Percentiles rank a stretch among this genome's conserved stretches.
Evolutionary conservation across 1,284 basidiomycete genomes (phyloP).

Genomic region (Trichosporon ovoides): DNA sequence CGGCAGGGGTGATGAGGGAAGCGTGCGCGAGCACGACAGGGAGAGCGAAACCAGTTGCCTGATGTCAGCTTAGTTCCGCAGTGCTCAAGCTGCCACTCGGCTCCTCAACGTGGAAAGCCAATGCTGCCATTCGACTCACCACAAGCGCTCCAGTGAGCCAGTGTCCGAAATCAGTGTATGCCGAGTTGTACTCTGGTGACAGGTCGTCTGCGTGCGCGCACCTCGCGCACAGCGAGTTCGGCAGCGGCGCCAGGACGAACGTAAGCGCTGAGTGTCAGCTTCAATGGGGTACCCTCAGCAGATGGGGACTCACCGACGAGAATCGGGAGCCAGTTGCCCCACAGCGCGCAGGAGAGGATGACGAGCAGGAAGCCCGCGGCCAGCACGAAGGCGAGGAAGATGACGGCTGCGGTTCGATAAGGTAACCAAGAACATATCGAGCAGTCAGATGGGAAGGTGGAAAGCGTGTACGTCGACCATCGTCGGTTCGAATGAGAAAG

Average conservation of each 20-base stretch:
- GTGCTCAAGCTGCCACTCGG: too few relatives aligned
- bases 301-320: constrained; percentile 76
- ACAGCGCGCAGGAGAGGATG: constrained; percentile 95
- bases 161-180: constrained; percentile 84
- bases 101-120: too few relatives aligned
- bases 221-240: constrained; percentile 69
- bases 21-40: constrained; percentile 90
- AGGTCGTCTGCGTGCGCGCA: constrained; percentile 55
- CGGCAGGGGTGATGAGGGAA: constrained; percentile 74
- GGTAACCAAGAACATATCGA: too few relatives aligned
- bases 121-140: constrained; percentile 55
- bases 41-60: constrained; percentile 77
- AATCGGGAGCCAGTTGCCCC: constrained; percentile 93
- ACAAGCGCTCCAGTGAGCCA: constrained; percentile 89
- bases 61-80: constrained; percentile 1
- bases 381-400: constrained; percentile 90
- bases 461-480: too few relatives aligned
- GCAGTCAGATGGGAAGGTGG: too few relatives aligned
- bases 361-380: constrained; percentile 95
- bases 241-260: constrained; percentile 91
- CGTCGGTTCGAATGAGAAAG: neutral
- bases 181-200: constrained; percentile 54
- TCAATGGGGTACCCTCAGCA: neutral
- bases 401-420: constrained; percentile 68
- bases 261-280: constrained; percentile 65